Conservation (phyloP, 2,329 filamentous ascomycete species). For the Sarocladium brachiariae region DNA sequence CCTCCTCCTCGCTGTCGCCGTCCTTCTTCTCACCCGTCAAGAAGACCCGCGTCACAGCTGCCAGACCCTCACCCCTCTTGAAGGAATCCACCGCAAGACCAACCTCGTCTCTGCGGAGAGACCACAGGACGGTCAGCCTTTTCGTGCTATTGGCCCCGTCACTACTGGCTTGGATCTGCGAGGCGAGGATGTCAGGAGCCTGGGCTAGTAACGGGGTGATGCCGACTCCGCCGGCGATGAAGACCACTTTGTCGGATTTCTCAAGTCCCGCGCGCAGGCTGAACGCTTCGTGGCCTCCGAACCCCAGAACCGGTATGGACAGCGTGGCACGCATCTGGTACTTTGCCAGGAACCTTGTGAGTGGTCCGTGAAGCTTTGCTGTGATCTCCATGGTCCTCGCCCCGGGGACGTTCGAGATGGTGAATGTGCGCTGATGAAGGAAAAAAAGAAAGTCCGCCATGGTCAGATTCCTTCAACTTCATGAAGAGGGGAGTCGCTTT, state of each 20-base stretch:
- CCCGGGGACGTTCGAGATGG: conserved; percentile 23
- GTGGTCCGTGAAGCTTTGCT: conserved; percentile 59
- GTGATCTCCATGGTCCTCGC: conserved; percentile 49
- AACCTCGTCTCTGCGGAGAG: background rate
- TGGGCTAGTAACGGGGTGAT: conserved; percentile 77
- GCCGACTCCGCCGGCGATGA: conserved; percentile 73
- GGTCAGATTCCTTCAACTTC: too few relatives aligned
- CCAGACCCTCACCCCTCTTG: background rate
- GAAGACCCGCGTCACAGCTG: conserved; percentile 45
- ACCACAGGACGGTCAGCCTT: conserved; percentile 58
- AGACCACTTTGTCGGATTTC: conserved; percentile 35
- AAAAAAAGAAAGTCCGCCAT: background rate
- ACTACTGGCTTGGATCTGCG: background rate
- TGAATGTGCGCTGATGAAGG: conserved; percentile 56
- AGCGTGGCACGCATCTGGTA: conserved; percentile 47
- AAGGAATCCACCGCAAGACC: conserved; percentile 1
- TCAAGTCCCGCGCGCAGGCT: conserved; percentile 21
- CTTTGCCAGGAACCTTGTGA: conserved; percentile 58
- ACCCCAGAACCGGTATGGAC: conserved; percentile 57
- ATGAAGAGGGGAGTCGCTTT: too few relatives aligned
- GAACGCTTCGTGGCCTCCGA: conserved; percentile 56
- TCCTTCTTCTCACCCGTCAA: conserved; percentile 45
- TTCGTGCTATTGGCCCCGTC: too few relatives aligned
- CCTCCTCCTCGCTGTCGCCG: conserved; percentile 13
- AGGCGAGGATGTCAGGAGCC: conserved; percentile 23